A percentile compares a stretch with the other conserved stretches of the same genome.
Conservation (phyloP, 306 rosid species). For the Castanea sativa region DNA sequence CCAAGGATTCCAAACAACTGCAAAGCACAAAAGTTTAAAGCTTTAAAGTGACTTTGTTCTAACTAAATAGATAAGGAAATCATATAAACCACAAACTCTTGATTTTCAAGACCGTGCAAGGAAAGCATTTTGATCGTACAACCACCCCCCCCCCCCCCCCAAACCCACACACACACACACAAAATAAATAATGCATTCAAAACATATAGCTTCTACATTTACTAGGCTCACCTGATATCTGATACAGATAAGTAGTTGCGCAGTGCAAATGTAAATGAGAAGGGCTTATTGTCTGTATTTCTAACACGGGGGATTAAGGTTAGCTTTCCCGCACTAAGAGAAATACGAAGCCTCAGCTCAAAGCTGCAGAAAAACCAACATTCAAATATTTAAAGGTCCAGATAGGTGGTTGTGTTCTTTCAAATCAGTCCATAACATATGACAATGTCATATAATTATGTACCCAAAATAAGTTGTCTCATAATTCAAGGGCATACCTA, state of each 20-base stretch:
- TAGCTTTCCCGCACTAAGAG: constrained; percentile 63
- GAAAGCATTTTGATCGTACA: neutral
- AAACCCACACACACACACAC: too few relatives aligned
- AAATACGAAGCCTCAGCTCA: constrained; percentile 63
- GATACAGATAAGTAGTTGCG: constrained; percentile 64
- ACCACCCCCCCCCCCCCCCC: neutral
- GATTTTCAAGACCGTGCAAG: neutral
- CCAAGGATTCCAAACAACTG: constrained; percentile 91
- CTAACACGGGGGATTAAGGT: constrained; percentile 58
- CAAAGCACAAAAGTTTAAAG: neutral
- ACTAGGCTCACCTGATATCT: constrained; percentile 62
- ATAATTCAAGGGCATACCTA: constrained; percentile 33
- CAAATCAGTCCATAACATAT: neutral
- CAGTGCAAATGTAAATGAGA: constrained; percentile 60
- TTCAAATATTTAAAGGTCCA: neutral
- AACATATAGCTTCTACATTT: constrained; percentile 1
- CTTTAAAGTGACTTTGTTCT: too few relatives aligned
- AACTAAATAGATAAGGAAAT: too few relatives aligned
- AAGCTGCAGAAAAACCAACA: constrained; percentile 43
- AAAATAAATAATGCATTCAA: neutral
- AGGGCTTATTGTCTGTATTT: constrained; percentile 54
- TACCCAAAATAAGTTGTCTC: neutral
- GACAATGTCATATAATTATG: neutral
- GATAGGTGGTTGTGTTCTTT: too few relatives aligned
- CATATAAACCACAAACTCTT: too few relatives aligned